These are phyloP conservation scores for Tarenaya hassleriana DNA, from an alignment of 345 rosid species.

Conservation along the genomic window DNA sequence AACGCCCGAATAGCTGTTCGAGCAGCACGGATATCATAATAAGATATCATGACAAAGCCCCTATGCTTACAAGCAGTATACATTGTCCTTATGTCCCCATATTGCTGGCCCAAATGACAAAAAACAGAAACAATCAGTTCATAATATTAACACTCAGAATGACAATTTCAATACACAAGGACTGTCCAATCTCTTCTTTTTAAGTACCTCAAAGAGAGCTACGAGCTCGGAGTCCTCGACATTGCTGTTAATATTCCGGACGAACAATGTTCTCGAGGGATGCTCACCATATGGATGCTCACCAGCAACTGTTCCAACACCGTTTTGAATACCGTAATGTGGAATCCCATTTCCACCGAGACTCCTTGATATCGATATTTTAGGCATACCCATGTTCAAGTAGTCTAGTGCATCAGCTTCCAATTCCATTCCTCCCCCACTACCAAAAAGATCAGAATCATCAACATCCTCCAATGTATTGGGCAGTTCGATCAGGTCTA, in stretches of 20 bases:
- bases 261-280: slow-evolving; percentile 81
- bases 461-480: slow-evolving; percentile 38
- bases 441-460: slow-evolving; percentile 65
- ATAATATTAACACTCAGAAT: slow-evolving; percentile 1
- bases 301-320: slow-evolving; percentile 68
- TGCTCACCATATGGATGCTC: slow-evolving; percentile 85
- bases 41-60: slow-evolving; percentile 87
- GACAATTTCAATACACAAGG: slow-evolving; percentile 2
- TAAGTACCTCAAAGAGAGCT: slow-evolving; percentile 62
- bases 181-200: not conserved
- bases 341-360: slow-evolving; percentile 42
- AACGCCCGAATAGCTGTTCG: slow-evolving; percentile 71
- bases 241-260: slow-evolving; percentile 73
- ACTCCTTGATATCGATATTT: slow-evolving; percentile 43
- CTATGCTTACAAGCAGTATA: slow-evolving; percentile 82
- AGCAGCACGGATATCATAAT: slow-evolving; percentile 81
- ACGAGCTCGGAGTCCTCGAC: slow-evolving; percentile 67
- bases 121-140: slow-evolving; percentile 14
- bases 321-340: slow-evolving; percentile 42
- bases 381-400: slow-evolving; percentile 42
- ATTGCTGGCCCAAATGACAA: slow-evolving; percentile 47
- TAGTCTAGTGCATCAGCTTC: slow-evolving; percentile 46
- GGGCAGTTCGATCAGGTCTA: slow-evolving; percentile 55
- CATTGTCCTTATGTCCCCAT: slow-evolving; percentile 71
- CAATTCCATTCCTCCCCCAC: slow-evolving; percentile 87